Percentiles rank a stretch among this genome's conserved stretches.
Evolutionary conservation across 768 basidiomycete species (phyloP).

Genomic region (Pholiota conissans): DNA sequence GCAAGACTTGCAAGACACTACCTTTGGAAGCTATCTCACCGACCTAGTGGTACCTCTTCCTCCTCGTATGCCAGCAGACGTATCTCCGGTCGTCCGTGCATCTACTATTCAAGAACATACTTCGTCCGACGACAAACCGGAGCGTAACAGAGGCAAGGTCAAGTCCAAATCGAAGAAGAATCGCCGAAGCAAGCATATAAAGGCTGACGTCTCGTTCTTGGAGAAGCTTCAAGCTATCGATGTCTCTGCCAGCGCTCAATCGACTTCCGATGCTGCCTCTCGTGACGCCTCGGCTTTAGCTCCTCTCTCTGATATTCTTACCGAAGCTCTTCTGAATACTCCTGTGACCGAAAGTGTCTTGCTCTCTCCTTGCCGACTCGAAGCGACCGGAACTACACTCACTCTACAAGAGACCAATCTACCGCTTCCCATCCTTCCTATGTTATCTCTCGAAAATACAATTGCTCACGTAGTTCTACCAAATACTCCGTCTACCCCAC

Average conservation of each 20-base stretch:
- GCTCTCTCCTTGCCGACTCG: constrained; percentile 4
- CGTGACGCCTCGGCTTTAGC: background rate
- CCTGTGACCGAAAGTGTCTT: background rate
- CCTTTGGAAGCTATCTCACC: constrained; percentile 17
- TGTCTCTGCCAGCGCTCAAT: constrained; percentile 1
- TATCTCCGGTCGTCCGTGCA: constrained; percentile 31
- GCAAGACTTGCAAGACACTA: constrained; percentile 18
- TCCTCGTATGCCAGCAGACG: constrained; percentile 19
- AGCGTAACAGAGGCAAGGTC: background rate
- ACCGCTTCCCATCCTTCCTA: background rate
- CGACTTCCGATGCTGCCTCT: background rate
- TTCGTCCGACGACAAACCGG: background rate
- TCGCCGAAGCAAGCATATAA: constrained; percentile 5
- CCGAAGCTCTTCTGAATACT: background rate
- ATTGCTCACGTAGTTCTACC: background rate
- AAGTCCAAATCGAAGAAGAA: constrained; percentile 12
- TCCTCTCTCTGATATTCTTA: background rate
- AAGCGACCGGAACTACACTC: background rate
- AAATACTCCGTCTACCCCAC: background rate
- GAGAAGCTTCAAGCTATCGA: constrained; percentile 17
- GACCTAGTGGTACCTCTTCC: constrained; percentile 14
- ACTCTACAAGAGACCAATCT: background rate
- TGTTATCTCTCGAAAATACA: background rate
- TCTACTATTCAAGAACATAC: constrained; percentile 6
- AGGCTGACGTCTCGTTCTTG: constrained; percentile 14